Percentiles rank a stretch among this genome's conserved stretches.
phyloP scores from a whole-genome alignment of 2,329 filamentous ascomycete species.

The Orbilia blumenaviensis region DNA sequence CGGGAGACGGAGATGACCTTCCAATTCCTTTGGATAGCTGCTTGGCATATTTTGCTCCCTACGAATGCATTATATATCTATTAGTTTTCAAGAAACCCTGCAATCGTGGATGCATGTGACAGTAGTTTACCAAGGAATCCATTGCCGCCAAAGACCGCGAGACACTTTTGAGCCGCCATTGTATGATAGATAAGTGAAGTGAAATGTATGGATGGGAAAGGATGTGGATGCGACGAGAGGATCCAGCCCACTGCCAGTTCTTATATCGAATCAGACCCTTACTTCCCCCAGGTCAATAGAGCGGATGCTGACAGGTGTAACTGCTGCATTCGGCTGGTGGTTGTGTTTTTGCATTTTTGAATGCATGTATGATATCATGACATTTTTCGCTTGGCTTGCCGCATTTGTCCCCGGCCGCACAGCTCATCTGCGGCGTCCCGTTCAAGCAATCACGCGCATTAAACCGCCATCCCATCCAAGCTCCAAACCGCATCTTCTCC shows the following conservation, averaged over 20 bases:
- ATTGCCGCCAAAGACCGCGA: conserved; percentile 52
- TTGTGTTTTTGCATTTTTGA: neutral
- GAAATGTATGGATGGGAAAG: neutral
- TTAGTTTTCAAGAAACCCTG: neutral
- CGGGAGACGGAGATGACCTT: conserved; percentile 50
- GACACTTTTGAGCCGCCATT: conserved; percentile 35
- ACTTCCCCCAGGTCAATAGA: neutral
- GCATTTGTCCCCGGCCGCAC: conserved; percentile 16
- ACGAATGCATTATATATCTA: neutral
- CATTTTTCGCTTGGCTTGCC: conserved; percentile 26
- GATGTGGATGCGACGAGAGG: neutral
- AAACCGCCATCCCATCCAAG: conserved; percentile 9
- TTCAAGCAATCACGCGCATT: conserved; percentile 40
- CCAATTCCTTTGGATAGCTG: conserved; percentile 45
- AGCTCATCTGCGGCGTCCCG: conserved; percentile 14
- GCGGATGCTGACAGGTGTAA: neutral
- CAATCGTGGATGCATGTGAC: neutral
- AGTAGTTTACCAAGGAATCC: conserved; percentile 36
- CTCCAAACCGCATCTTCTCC: neutral
- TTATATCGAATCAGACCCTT: neutral
- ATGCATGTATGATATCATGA: conserved; percentile 50
- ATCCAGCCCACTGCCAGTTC: neutral
- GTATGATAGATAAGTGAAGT: neutral
- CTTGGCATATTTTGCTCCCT: conserved; percentile 52
- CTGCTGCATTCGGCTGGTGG: neutral